Evolutionary conservation across 345 rosid genomes (phyloP), one percentile per base, ranked within the genome.

Genomic region (Arabidopsis suecica): DNA sequence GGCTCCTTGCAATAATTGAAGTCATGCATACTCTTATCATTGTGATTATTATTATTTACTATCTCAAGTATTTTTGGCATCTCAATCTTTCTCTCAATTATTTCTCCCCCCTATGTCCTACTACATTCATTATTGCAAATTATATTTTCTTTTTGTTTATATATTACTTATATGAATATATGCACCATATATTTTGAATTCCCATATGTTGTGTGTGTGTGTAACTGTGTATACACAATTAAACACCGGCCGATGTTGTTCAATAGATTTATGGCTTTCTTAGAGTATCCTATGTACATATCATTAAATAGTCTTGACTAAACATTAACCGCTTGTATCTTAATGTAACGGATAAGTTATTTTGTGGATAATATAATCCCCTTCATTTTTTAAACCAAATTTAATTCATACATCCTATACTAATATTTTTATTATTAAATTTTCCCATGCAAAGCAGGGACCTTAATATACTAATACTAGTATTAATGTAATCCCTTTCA

Each of bases 1-100:
- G 93, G 93, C 89, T 87, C 87, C 70, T 89, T 88, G 96, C 97
- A 91, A 93, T 93, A 54, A 93, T 93, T 93, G 98, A 87, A 89
- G 69, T 85, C 93, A 87, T 85, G 95, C 96, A 86, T 68, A 32
- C 73, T 59, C 67, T 38, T 68, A 67, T 68, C 34, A 68, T 68
- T 75, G 11, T 14, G 9, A 7, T 45, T 53, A 54, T 62, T 59
- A 63, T 0, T 63, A 16, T 45, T 75, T 68, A 68, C 68, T 14
- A 58, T 75, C 1, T 66, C 65, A 49, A 11, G 41, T 44, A 13
- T 36, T 47, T 66, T 59, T 67, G 68, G 25, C 73, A 25, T 73
- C 64, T 73, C 62, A 47, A 20, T 33, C 65, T 45, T 59, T 59
- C 40, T 23, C 38, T 72, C 69, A 65, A 75, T 75, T 75, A 75